Percentiles rank a stretch among this genome's conserved stretches.
phyloP scores from a whole-genome alignment of 2,329 filamentous ascomycete genomes.

The Trichocomaceae sp. region DNA sequence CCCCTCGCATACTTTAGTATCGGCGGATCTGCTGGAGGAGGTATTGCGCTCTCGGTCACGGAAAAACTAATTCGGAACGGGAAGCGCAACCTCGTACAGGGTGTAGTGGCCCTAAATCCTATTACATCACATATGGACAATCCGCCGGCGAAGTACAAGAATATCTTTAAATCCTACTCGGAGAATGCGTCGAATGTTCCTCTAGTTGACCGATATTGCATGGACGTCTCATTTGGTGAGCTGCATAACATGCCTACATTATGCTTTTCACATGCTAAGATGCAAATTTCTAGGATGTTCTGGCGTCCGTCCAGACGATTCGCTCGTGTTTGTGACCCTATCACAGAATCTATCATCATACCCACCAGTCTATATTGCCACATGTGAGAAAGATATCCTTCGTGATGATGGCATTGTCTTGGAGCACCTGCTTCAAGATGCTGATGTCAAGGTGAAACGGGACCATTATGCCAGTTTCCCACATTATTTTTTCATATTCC shows the following conservation, averaged over 20 bases:
- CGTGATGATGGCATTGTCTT: conserved; percentile 5
- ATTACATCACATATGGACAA: conserved; percentile 32
- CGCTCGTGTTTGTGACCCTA: neutral
- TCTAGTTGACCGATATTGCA: neutral
- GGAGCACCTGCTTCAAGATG: neutral
- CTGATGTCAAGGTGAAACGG: conserved; percentile 2
- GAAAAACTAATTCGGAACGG: conserved; percentile 34
- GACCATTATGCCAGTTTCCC: neutral
- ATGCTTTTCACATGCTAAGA: neutral
- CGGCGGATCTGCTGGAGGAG: conserved; percentile 40
- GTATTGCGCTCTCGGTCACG: conserved; percentile 33
- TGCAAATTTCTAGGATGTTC: neutral
- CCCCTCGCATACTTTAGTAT: conserved; percentile 31
- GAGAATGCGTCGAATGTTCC: conserved; percentile 1
- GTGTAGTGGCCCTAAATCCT: conserved; percentile 33
- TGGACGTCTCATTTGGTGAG: neutral
- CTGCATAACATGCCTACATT: neutral
- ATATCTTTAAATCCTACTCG: conserved; percentile 22
- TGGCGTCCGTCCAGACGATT: neutral
- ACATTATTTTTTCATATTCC: conserved; percentile 3
- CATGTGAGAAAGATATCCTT: conserved; percentile 9
- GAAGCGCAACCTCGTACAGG: conserved; percentile 26
- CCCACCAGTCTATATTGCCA: conserved; percentile 10
- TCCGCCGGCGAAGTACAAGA: conserved; percentile 34
- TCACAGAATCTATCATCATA: neutral